Conservation (phyloP, 2,329 filamentous ascomycete genomes). For the Cladophialophora psammophila region DNA sequence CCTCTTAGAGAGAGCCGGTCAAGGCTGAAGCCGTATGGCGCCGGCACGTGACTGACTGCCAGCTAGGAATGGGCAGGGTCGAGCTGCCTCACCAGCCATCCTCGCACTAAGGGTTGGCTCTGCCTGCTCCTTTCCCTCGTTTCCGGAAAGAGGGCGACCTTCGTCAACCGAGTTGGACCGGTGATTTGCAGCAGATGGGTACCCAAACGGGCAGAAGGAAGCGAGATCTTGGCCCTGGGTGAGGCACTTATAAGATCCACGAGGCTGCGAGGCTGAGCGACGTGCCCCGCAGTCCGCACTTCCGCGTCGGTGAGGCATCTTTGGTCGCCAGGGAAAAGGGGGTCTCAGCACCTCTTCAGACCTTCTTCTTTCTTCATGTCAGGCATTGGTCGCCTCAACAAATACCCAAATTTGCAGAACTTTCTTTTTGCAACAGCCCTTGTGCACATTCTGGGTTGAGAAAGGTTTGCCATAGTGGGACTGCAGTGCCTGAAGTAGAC, state of each 20-base stretch:
- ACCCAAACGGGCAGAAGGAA: background rate
- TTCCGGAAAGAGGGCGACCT: background rate
- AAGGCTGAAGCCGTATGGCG: background rate
- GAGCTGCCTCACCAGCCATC: background rate
- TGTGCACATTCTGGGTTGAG: background rate
- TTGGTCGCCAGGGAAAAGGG: background rate
- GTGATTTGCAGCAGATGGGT: background rate
- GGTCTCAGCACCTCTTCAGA: background rate
- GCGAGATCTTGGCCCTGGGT: background rate
- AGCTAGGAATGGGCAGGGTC: background rate
- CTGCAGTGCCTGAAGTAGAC: background rate
- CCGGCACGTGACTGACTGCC: slow-evolving; percentile 9
- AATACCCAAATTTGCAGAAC: background rate
- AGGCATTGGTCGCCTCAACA: slow-evolving; percentile 11
- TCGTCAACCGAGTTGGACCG: background rate
- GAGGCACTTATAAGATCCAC: slow-evolving; percentile 6
- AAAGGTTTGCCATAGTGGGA: background rate
- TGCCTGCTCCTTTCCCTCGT: background rate
- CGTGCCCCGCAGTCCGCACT: slow-evolving; percentile 28
- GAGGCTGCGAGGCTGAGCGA: slow-evolving; percentile 23
- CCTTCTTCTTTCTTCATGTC: background rate
- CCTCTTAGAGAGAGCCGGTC: background rate
- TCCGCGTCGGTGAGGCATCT: slow-evolving; percentile 17
- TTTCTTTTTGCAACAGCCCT: background rate
- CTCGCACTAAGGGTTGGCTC: background rate